Base-by-base conservation (phyloP, 345 rosid genomes). In the Pistacia atlantica region DNA sequence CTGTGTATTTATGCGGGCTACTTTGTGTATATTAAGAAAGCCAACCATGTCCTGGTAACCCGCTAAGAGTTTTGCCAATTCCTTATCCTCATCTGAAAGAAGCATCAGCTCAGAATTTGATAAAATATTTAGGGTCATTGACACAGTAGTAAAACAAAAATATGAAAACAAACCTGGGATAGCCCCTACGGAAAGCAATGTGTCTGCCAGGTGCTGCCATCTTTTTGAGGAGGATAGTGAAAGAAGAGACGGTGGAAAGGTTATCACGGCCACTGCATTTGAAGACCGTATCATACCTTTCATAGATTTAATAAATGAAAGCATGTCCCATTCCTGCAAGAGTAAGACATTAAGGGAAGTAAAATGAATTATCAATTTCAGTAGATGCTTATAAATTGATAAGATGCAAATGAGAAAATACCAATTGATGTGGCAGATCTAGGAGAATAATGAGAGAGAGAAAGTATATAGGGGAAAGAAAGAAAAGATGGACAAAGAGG, bases 1-100 rank as follows among this genome's bases (percentile, higher is more conserved):
- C 95, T 96, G 99, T 2, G 97, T 86, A 82, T 92, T 93, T 77
- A 89, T 82, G 18, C 94, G 90, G 3, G 92, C 91, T 49, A 93
- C 89, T 82, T 86, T 96, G 85, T 96, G 99, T 69, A 96, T 65
- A 49, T 87, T 91, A 56, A 96, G 97, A 77, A 93, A 88, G 59
- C 99, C 98, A 80, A 90, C 86, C 88, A 96, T 93, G 86, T 93
- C 99, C 77, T 93, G 92, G 85, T 96, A 96, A 59, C 92, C 98
- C 9, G 97, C 89, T 16, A 93, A 90, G 51, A 96, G 97, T 80
- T 80, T 86, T 67, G 89, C 95, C 81, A 93, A 77, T 66, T 90
- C 95, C 78, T 89, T 93, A 82, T 93, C 98, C 77, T 90, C 97
- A 72, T 90, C 95, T 96, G 83, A 45, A 37, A 33, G 60, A 73